Conservation (phyloP, 768 basidiomycete species). For the Obba rivulosa region DNA sequence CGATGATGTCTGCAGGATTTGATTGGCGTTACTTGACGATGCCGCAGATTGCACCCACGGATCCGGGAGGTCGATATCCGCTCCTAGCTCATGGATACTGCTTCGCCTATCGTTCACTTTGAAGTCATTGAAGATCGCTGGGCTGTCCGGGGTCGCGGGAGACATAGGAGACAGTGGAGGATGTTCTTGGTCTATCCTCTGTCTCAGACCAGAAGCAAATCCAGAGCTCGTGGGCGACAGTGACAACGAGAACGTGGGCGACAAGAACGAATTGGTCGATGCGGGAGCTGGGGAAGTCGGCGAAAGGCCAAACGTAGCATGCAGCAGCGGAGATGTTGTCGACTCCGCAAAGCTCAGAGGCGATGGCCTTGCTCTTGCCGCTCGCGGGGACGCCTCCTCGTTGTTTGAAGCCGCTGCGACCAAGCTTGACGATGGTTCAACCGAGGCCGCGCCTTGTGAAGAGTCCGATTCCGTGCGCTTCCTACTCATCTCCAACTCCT, state of each 20-base stretch:
- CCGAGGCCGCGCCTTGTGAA: neutral
- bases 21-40: too few relatives aligned
- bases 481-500: neutral
- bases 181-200: neutral
- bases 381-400: neutral
- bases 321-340: slow-evolving; percentile 31
- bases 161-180: too few relatives aligned
- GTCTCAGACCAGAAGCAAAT: neutral
- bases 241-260: slow-evolving; percentile 12
- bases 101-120: too few relatives aligned
- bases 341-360: neutral
- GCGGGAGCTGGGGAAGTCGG: slow-evolving; percentile 20
- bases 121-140: too few relatives aligned
- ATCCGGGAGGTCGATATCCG: too few relatives aligned
- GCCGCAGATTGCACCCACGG: too few relatives aligned
- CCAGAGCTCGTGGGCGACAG: slow-evolving; percentile 9
- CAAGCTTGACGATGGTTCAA: neutral
- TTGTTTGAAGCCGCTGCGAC: neutral
- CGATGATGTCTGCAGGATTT: too few relatives aligned
- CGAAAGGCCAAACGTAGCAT: slow-evolving; percentile 35
- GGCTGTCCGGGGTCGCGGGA: too few relatives aligned
- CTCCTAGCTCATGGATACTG: too few relatives aligned
- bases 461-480: slow-evolving; percentile 1
- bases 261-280: slow-evolving; percentile 8
- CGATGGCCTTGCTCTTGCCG: slow-evolving; percentile 4